Percentiles rank a stretch among this genome's conserved stretches.
Conservation (phyloP, 305 asterid species). For the Solanum hybrid region DNA sequence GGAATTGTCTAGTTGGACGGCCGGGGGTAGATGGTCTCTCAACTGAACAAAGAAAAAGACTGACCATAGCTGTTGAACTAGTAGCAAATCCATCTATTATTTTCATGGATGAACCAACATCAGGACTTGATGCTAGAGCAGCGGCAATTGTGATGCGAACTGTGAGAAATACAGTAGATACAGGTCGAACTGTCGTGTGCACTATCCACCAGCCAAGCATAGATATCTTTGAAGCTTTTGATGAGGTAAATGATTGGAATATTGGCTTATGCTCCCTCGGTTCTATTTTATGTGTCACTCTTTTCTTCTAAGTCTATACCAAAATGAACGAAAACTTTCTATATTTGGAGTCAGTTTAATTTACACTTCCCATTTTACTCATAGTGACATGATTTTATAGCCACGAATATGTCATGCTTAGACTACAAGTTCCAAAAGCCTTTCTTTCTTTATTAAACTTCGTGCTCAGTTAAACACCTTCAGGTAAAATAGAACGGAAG, state of each 20-base stretch:
- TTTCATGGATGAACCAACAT: constrained; percentile 99
- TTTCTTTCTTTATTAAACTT: not conserved
- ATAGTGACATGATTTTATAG: not conserved
- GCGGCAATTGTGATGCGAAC: constrained; percentile 96
- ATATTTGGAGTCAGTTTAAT: not conserved
- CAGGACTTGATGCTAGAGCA: constrained; percentile 96
- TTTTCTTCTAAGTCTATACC: not conserved
- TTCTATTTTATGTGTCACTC: not conserved
- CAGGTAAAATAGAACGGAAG: not conserved
- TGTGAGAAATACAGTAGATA: constrained; percentile 87
- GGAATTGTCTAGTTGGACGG: constrained; percentile 70
- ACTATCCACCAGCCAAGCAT: constrained; percentile 97
- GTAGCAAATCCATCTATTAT: constrained; percentile 97
- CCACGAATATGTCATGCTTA: not conserved
- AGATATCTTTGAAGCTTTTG: constrained; percentile 89
- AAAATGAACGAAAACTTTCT: not conserved
- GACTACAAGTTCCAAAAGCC: not conserved
- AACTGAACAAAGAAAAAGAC: constrained; percentile 89
- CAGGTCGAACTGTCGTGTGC: constrained; percentile 89
- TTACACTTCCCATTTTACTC: not conserved
- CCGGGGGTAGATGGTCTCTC: constrained; percentile 94
- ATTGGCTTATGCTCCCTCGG: not conserved
- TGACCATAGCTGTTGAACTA: constrained; percentile 85
- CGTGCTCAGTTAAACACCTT: not conserved
- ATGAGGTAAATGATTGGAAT: constrained; percentile 45